Base-by-base conservation (phyloP, 2,329 filamentous ascomycete species). In the Nannizziopsis arthrosporioides region DNA sequence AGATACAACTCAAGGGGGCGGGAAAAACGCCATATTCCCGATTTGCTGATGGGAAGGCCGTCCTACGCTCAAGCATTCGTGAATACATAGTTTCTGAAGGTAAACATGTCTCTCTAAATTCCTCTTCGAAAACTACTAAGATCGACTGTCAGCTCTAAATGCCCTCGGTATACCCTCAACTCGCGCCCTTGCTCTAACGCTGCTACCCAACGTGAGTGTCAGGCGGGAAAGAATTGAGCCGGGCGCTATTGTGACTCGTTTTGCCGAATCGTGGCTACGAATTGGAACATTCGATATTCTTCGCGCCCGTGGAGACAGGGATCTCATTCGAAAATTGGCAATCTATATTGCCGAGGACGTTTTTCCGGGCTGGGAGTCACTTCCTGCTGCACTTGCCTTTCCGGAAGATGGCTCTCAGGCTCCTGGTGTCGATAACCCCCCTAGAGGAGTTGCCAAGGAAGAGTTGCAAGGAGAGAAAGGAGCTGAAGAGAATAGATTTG, bases 231-330 rank as follows among this genome's bases (percentile, higher is more conserved):
- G 77, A 3, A 67, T 84, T 2, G 92, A 98, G 64, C 88, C 90
- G 0, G 90, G 88, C 11, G 92, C 92, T 8, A 92, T 98, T 51
- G 92, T 98, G 10, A 77, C 86, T 22, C 80, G 92, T 9, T 95
- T 95, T 60, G 92, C 92, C 0, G 81, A 94, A 63, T 83, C 78
- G 14, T 98, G 92, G 92, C 67, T 98, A 40, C 77, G 92, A 18
- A 80, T 98, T 44, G 92, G 92, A n/a, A 96, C 84, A 15, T 98
- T 98, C 61, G 93, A 98, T 59, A 75, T 98, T n/a, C 75, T 89
- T 7, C 80, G 88, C 35, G 82, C 84, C 3, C 76, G 92, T 15
- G 85, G 85, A 30, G 88, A 98, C 56, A 74, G 89, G 15, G 74
- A 73, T 9, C 68, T 92, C 36, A 80, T 90, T 15, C 74, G 88